These are phyloP conservation scores for Phytophthora europaea DNA, from an alignment of 352 stramenopile species.

Conservation along the genomic window DNA sequence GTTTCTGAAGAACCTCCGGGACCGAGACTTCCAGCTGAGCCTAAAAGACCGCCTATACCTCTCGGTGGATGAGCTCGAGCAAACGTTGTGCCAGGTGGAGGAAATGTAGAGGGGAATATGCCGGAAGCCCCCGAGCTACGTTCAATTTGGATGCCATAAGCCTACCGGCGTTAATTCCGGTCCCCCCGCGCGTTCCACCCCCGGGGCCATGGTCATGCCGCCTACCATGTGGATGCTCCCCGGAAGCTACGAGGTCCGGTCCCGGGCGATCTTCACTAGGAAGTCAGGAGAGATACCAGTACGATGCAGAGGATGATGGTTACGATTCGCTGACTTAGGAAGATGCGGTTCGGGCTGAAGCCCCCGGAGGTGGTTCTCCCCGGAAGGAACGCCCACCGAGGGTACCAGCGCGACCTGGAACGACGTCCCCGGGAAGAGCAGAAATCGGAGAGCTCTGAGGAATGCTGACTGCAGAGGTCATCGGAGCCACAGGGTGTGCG, in stretches of 20 bases:
- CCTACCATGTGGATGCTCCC: not conserved
- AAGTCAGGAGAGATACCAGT: not conserved
- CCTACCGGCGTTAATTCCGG: not conserved
- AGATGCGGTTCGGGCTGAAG: not conserved
- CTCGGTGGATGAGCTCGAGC: not conserved
- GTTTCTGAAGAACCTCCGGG: conserved; percentile 7
- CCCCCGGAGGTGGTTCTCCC: not conserved
- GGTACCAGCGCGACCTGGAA: too few species aligned
- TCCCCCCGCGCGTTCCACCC: not conserved
- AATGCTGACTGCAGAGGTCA: too few species aligned
- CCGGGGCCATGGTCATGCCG: not conserved
- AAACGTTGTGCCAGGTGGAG: not conserved
- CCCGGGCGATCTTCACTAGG: not conserved
- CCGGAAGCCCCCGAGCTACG: not conserved
- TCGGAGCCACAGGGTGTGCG: too few species aligned
- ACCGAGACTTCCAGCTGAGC: not conserved
- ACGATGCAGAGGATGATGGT: not conserved
- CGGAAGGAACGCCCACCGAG: too few species aligned
- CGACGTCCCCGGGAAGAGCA: too few species aligned
- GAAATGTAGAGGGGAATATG: conserved; percentile 1
- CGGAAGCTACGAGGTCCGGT: not conserved
- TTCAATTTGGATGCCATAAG: conserved; percentile 2
- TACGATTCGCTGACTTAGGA: not conserved
- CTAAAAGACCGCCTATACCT: not conserved
- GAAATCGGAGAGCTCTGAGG: too few species aligned